Percentiles rank a stretch among this genome's conserved stretches.
Conservation (phyloP, 176 grass and related monocot genomes). For the Saccharum officinarum region DNA sequence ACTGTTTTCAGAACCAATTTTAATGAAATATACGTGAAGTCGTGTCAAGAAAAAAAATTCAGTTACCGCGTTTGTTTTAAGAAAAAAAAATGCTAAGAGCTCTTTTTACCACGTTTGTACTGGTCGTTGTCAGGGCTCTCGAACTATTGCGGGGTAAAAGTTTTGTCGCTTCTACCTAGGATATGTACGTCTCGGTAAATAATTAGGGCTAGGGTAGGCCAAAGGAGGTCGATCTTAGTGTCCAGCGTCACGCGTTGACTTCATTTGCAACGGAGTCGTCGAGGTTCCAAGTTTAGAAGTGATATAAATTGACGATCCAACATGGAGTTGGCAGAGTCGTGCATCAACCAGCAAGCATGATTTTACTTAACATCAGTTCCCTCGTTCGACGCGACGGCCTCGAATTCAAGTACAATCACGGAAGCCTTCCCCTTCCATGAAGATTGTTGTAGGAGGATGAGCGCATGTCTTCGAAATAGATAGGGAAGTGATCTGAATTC, state of each 20-base stretch:
- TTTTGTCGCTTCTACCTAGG: neutral
- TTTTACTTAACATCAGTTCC: neutral
- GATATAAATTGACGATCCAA: neutral
- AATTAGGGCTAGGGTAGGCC: neutral
- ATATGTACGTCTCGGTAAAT: neutral
- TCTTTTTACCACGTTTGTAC: slow-evolving; percentile 13
- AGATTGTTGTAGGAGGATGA: neutral
- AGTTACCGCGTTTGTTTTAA: neutral
- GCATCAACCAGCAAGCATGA: neutral
- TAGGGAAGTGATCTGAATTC: neutral
- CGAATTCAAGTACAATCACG: slow-evolving; percentile 2
- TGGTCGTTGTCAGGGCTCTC: slow-evolving; percentile 17
- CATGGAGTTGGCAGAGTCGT: neutral
- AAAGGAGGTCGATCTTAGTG: neutral
- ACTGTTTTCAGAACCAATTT: too few species aligned
- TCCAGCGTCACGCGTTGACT: neutral
- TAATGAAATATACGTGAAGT: too few species aligned
- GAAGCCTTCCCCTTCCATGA: neutral
- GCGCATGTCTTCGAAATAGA: neutral
- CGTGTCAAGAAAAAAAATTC: too few species aligned
- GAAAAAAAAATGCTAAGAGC: neutral
- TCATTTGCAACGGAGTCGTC: neutral
- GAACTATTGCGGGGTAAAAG: neutral
- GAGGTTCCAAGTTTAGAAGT: neutral
- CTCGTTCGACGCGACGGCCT: neutral